Evolutionary conservation across 441 rosid species (phyloP).

Genomic region (Pelargonium myrrhifolium): DNA sequence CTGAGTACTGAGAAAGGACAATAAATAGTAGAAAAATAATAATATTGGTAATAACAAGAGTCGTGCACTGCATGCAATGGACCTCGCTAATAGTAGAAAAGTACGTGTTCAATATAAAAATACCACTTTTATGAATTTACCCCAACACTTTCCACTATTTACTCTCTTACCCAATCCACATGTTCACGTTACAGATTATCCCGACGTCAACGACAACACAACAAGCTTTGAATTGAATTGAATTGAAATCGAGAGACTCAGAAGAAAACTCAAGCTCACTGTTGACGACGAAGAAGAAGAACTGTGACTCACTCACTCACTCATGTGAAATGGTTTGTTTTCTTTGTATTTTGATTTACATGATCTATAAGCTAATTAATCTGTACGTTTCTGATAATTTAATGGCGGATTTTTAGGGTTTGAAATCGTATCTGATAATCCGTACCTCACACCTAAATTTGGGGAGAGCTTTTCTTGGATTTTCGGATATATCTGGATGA

Average conservation of each 20-base stretch:
- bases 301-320: not conserved
- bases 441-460: conserved; percentile 2
- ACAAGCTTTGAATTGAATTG: conserved; percentile 1
- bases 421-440: not conserved
- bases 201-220: not conserved
- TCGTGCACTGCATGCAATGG: not conserved
- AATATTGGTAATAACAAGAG: not conserved
- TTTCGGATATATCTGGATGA: not conserved
- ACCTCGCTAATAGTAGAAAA: not conserved
- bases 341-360: not conserved
- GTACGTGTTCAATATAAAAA: not conserved
- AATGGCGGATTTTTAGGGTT: not conserved
- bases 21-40: too few relatives aligned
- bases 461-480: conserved; percentile 7
- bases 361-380: not conserved
- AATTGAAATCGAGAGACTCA: not conserved
- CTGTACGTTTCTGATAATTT: not conserved
- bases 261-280: too few relatives aligned
- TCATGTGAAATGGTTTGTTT: not conserved
- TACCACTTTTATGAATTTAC: not conserved
- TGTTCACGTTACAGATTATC: not conserved
- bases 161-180: not conserved
- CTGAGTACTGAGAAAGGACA: too few relatives aligned
- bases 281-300: not conserved
- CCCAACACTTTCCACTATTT: not conserved